Evolutionary conservation across 139 green algal genomes (phyloP).

Genomic region (Mesotaenium endlicherianum): DNA sequence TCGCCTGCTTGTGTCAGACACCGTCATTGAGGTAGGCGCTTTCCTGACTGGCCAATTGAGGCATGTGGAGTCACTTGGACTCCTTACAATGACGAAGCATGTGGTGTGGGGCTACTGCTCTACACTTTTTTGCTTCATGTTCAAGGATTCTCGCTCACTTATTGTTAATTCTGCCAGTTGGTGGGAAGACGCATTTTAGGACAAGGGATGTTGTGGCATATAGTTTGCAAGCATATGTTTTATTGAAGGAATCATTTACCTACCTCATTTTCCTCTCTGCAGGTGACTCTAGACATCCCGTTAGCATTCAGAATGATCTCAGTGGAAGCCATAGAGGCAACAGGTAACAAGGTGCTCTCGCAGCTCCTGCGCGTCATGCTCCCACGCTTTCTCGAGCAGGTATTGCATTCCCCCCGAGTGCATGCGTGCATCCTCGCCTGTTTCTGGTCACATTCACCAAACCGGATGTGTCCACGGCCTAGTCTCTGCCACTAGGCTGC

Average conservation of each 20-base stretch:
- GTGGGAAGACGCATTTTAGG: no score
- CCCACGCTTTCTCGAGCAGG: slow-evolving; percentile 38
- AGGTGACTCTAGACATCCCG: slow-evolving; percentile 39
- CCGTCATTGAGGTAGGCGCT: slow-evolving; percentile 17
- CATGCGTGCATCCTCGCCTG: neutral
- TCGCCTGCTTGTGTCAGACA: slow-evolving; percentile 25
- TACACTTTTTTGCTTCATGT: no score
- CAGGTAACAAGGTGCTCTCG: slow-evolving; percentile 21
- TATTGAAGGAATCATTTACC: no score
- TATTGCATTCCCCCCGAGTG: no score
- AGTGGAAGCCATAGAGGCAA: slow-evolving; percentile 27
- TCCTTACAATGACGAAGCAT: no score
- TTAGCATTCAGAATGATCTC: slow-evolving; percentile 19
- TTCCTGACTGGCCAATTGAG: no score
- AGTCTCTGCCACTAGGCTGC: neutral
- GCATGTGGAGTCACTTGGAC: no score
- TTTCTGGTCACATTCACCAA: neutral
- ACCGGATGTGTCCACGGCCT: neutral
- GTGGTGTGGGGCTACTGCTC: no score
- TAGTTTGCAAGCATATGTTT: no score
- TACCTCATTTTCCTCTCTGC: slow-evolving; percentile 6
- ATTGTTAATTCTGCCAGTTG: no score
- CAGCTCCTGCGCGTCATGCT: slow-evolving; percentile 32
- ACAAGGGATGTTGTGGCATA: no score
- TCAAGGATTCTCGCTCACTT: no score